Evolutionary conservation across 2,329 filamentous ascomycete genomes (phyloP).

Genomic region (Claviceps sp.): DNA sequence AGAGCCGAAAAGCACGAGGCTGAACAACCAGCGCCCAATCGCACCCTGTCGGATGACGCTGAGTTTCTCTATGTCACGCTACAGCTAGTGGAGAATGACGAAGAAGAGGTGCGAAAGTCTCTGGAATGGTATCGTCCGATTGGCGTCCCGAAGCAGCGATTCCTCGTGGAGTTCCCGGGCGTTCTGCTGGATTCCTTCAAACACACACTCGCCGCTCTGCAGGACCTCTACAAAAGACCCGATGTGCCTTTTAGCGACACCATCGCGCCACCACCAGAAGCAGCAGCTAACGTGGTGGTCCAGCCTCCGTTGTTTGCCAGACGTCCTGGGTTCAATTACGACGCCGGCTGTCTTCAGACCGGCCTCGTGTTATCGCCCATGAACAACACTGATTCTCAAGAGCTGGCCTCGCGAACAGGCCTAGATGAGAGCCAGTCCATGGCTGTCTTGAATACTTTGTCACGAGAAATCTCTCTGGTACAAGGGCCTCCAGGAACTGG

Average conservation of each 20-base stretch:
- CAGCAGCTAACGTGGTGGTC: constrained; percentile 14
- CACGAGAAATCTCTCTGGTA: constrained; percentile 42
- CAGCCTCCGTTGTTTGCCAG: constrained; percentile 38
- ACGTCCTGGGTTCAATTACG: constrained; percentile 33
- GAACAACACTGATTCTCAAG: constrained; percentile 8
- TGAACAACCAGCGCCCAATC: neutral
- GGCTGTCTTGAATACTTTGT: constrained; percentile 39
- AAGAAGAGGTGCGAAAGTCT: constrained; percentile 10
- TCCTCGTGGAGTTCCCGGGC: constrained; percentile 48
- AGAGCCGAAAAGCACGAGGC: constrained; percentile 3
- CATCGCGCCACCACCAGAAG: constrained; percentile 21
- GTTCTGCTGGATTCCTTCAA: constrained; percentile 44
- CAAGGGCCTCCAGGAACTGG: constrained; percentile 62
- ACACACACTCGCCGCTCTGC: constrained; percentile 41
- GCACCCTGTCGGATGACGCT: constrained; percentile 19
- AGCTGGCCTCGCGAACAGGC: constrained; percentile 21
- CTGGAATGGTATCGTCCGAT: constrained; percentile 16
- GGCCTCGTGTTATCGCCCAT: constrained; percentile 13
- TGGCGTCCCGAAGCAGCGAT: constrained; percentile 7
- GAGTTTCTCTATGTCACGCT: constrained; percentile 18
- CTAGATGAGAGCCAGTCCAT: constrained; percentile 39
- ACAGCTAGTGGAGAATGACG: constrained; percentile 13
- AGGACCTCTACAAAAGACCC: constrained; percentile 31
- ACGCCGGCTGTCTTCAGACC: constrained; percentile 22
- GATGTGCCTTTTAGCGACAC: constrained; percentile 36